These are phyloP conservation scores for Scheffersomyces lignosus DNA, from an alignment of 805 yeast species.

Conservation along the genomic window DNA sequence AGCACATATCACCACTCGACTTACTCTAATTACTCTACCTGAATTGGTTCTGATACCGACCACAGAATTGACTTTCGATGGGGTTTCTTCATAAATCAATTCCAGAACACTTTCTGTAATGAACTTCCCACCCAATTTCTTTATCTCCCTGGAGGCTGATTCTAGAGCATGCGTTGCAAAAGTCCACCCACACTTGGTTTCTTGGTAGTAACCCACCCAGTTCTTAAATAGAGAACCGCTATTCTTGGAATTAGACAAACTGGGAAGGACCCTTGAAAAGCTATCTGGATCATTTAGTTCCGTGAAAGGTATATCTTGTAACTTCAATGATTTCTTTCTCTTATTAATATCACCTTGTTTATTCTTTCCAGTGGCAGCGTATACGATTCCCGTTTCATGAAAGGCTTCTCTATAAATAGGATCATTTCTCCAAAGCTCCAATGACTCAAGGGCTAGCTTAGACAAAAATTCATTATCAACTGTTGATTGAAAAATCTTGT, in stretches of 20 bases:
- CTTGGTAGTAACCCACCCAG: slow-evolving; percentile 34
- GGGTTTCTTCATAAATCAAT: slow-evolving; percentile 11
- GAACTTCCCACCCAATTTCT: slow-evolving; percentile 32
- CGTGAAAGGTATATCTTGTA: background rate
- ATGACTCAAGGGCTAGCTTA: slow-evolving; percentile 31
- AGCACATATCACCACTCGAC: slow-evolving; percentile 32
- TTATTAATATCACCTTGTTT: background rate
- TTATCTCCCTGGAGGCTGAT: slow-evolving; percentile 24
- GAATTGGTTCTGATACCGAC: slow-evolving; percentile 25
- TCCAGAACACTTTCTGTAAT: slow-evolving; percentile 21
- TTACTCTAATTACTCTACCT: slow-evolving; percentile 23
- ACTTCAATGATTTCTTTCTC: slow-evolving; percentile 5
- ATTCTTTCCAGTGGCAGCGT: slow-evolving; percentile 6
- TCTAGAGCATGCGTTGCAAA: slow-evolving; percentile 32
- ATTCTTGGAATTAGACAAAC: background rate
- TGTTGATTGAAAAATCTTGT: slow-evolving; percentile 6
- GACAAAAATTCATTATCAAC: background rate
- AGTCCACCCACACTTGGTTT: slow-evolving; percentile 36
- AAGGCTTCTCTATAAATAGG: slow-evolving; percentile 22
- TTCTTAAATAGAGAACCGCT: slow-evolving; percentile 5
- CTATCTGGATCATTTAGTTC: background rate
- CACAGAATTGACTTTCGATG: too few relatives aligned
- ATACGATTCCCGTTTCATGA: slow-evolving; percentile 10
- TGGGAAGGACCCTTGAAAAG: background rate
- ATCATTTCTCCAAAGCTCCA: slow-evolving; percentile 31